These are phyloP conservation scores for Circinella umbellata DNA, from an alignment of 371 early-diverging fungal species.

Conservation along the genomic window DNA sequence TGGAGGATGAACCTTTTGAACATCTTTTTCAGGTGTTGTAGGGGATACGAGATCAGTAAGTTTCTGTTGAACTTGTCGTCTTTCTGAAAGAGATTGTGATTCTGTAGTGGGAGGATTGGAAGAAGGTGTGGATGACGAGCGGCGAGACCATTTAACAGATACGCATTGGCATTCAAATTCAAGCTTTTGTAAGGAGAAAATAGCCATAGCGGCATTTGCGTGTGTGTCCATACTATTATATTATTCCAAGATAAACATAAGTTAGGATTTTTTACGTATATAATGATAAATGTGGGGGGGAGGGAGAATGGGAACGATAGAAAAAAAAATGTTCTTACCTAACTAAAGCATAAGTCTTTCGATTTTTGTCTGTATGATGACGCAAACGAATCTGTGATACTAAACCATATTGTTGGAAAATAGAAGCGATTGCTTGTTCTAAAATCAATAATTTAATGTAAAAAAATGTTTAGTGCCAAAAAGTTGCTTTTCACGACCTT, in stretches of 20 bases:
- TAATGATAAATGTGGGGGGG: not conserved
- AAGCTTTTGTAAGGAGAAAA: slow-evolving; percentile 36
- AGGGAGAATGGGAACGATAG: too few relatives aligned
- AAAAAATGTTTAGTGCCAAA: too few relatives aligned
- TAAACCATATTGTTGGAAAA: slow-evolving; percentile 78
- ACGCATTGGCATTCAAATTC: not conserved
- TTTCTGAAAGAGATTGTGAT: not conserved
- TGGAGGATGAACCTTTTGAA: not conserved
- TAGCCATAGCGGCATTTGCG: slow-evolving; percentile 82
- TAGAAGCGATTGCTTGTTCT: slow-evolving; percentile 50
- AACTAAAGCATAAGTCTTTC: slow-evolving; percentile 71
- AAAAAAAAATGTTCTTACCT: slow-evolving; percentile 42
- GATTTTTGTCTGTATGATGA: slow-evolving; percentile 68
- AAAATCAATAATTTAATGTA: not conserved
- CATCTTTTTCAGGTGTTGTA: not conserved
- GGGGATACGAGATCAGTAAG: not conserved
- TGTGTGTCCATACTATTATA: slow-evolving; percentile 72
- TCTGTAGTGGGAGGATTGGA: not conserved
- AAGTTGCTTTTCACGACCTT: too few relatives aligned
- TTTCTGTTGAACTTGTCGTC: not conserved
- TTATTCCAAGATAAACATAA: not conserved
- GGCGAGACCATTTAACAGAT: not conserved
- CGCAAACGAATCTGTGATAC: slow-evolving; percentile 75
- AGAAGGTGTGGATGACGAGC: not conserved
- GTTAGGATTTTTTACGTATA: not conserved